Evolutionary conservation across 2,329 filamentous ascomycete genomes (phyloP).

Genomic region (Monosporascus sp.): DNA sequence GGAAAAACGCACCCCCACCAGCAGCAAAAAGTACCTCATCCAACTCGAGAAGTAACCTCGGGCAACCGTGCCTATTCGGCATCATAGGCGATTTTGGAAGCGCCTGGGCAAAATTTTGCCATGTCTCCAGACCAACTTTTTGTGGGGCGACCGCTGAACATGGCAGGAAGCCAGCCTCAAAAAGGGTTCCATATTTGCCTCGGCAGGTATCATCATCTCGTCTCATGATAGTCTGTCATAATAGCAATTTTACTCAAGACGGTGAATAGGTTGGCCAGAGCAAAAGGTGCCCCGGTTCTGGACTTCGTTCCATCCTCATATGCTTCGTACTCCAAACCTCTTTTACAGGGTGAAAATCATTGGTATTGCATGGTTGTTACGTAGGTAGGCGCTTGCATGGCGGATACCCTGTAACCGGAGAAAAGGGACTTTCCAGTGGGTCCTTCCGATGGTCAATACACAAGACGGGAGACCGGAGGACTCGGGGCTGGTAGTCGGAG

Average conservation of each 20-base stretch:
- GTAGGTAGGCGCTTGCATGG: background rate
- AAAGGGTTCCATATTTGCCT: constrained; percentile 14
- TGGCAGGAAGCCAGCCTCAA: constrained; percentile 8
- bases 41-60: constrained; percentile 17
- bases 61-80: constrained; percentile 18
- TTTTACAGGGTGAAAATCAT: too few species aligned
- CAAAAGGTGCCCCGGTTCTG: too few species aligned
- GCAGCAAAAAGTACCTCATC: too few species aligned
- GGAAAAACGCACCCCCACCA: too few species aligned
- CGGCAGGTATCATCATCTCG: background rate
- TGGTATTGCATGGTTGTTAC: too few species aligned
- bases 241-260: too few species aligned
- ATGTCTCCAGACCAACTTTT: constrained; percentile 23
- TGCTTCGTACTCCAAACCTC: too few species aligned
- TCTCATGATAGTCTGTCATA: too few species aligned
- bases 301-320: too few species aligned
- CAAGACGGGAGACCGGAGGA: background rate
- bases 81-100: constrained; percentile 16
- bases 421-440: background rate
- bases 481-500: background rate
- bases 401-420: background rate
- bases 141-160: constrained; percentile 22
- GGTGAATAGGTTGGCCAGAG: too few species aligned
- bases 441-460: background rate
- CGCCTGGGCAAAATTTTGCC: constrained; percentile 24